Evolutionary conservation across 2,329 filamentous ascomycete genomes (phyloP).

Genomic region (Exophiala spinifera): DNA sequence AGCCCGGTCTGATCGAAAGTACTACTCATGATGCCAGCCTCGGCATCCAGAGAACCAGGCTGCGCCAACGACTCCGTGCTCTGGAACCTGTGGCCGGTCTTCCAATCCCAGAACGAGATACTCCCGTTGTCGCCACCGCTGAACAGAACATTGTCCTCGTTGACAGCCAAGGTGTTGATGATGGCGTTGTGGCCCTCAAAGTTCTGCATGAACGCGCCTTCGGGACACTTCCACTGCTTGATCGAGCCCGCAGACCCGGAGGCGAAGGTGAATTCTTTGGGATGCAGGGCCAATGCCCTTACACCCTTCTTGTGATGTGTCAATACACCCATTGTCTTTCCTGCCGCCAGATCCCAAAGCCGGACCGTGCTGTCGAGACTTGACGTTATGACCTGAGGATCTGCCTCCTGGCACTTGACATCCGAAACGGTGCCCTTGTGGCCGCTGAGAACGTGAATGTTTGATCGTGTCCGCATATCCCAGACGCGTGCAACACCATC

Average conservation of each 20-base stretch:
- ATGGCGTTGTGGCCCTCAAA: slow-evolving; percentile 96
- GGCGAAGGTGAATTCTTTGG: slow-evolving; percentile 93
- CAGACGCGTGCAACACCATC: slow-evolving; percentile 94
- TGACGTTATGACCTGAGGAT: slow-evolving; percentile 91
- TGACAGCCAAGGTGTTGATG: slow-evolving; percentile 89
- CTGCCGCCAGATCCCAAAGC: slow-evolving; percentile 92
- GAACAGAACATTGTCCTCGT: slow-evolving; percentile 93
- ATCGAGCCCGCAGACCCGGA: slow-evolving; percentile 88
- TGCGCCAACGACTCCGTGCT: slow-evolving; percentile 86
- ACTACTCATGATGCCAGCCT: slow-evolving; percentile 90
- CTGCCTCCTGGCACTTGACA: slow-evolving; percentile 89
- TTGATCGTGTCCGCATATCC: slow-evolving; percentile 97
- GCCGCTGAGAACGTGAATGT: slow-evolving; percentile 87
- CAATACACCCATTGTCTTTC: slow-evolving; percentile 91
- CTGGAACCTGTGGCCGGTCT: slow-evolving; percentile 90
- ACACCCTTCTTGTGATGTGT: slow-evolving; percentile 99
- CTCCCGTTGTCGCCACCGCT: slow-evolving; percentile 94
- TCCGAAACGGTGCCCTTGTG: slow-evolving; percentile 89
- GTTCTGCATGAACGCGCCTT: slow-evolving; percentile 98
- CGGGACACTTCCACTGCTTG: slow-evolving; percentile 99
- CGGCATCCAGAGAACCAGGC: slow-evolving; percentile 88
- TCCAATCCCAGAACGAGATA: slow-evolving; percentile 99
- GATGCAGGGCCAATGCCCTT: slow-evolving; percentile 76
- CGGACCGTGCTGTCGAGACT: slow-evolving; percentile 89
- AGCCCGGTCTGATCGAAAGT: slow-evolving; percentile 88